Conservation (phyloP, 2,329 filamentous ascomycete genomes). For the Sporothrix mexicana region DNA sequence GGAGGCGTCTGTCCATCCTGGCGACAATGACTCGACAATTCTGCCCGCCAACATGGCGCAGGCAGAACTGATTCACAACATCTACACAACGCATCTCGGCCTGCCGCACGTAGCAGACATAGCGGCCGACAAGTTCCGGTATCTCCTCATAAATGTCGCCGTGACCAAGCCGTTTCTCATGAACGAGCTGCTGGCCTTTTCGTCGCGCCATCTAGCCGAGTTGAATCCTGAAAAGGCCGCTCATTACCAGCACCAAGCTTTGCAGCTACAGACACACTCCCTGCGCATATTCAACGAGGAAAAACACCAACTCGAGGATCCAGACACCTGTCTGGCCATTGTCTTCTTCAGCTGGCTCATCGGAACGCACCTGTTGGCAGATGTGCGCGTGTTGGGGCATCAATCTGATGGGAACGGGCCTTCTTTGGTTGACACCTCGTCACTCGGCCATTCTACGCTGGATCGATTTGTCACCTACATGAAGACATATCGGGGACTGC, state of each 20-base stretch:
- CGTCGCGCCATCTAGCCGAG: constrained; percentile 1
- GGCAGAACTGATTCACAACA: not conserved
- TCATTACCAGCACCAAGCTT: not conserved
- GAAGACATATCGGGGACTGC: constrained; percentile 3
- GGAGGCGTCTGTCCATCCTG: not conserved
- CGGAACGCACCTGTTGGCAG: not conserved
- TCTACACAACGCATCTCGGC: not conserved
- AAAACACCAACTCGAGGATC: not conserved
- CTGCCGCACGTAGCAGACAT: not conserved
- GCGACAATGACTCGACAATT: not conserved
- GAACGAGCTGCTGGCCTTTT: constrained; percentile 17
- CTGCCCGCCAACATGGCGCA: not conserved
- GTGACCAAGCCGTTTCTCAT: not conserved
- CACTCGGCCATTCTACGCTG: not conserved
- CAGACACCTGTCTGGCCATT: not conserved
- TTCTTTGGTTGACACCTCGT: no score
- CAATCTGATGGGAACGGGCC: no score
- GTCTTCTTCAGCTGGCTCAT: constrained; percentile 8
- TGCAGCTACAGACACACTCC: constrained; percentile 2
- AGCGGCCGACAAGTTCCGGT: not conserved
- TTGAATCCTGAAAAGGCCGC: not conserved
- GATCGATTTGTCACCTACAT: constrained; percentile 7
- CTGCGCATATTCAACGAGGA: not conserved
- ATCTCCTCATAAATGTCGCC: not conserved
- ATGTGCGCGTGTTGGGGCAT: not conserved